Percentiles rank a stretch among this genome's conserved stretches.
Conservation (phyloP, 352 stramenopile species). For the Aphanomyces euteiches region DNA sequence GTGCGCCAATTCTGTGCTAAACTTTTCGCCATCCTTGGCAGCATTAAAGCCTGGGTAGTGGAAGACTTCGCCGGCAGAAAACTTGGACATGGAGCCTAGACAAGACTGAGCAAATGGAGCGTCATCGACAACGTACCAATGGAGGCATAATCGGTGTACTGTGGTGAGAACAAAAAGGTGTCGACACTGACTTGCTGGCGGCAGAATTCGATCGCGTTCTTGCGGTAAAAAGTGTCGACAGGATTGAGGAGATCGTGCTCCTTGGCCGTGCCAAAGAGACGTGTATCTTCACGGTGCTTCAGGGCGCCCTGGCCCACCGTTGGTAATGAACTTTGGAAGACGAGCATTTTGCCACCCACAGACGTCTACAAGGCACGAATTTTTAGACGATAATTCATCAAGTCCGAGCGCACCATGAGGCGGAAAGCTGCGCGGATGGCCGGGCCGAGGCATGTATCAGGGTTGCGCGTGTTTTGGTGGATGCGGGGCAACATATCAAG, state of each 20-base stretch:
- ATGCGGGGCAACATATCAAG: conserved; percentile 93
- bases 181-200: conserved; percentile 99
- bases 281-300: conserved; percentile 80
- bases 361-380: conserved; percentile 51
- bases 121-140: conserved; percentile 57
- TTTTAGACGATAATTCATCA: conserved; percentile 31
- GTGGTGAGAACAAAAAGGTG: conserved; percentile 94
- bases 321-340: conserved; percentile 83
- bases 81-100: conserved; percentile 89
- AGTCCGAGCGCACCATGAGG: conserved; percentile 87
- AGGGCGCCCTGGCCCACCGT: conserved; percentile 70
- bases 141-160: conserved; percentile 96
- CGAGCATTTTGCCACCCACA: conserved; percentile 84
- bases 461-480: conserved; percentile 72
- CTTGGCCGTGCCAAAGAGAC: conserved; percentile 79
- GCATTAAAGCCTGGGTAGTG: conserved; percentile 95
- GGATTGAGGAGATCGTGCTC: conserved; percentile 88
- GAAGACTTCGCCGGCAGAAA: conserved; percentile 94
- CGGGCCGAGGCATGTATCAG: conserved; percentile 76
- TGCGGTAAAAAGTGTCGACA: conserved; percentile 87
- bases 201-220: conserved; percentile 95
- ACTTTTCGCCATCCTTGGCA: conserved; percentile 89
- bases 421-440: conserved; percentile 96
- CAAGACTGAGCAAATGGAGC: conserved; percentile 22
- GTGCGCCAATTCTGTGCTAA: conserved; percentile 90